Conservation (phyloP, 805 yeast species). For the Ogataea zsoltii region DNA sequence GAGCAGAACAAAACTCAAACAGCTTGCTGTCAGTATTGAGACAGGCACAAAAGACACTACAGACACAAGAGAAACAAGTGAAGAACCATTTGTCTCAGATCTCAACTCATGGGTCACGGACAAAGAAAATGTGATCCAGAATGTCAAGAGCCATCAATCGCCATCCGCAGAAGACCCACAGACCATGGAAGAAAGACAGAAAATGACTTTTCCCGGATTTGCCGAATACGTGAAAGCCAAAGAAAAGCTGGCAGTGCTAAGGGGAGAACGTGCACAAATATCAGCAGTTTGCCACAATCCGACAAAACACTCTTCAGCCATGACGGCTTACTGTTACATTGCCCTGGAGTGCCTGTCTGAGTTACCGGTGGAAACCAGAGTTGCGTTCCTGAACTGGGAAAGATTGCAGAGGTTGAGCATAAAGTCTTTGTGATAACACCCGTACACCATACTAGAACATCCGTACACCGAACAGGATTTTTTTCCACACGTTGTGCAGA, state of each 20-base stretch:
- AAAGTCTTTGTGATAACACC: constrained; percentile 1
- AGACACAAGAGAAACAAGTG: background rate
- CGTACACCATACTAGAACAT: constrained; percentile 5
- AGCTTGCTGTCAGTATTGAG: constrained; percentile 3
- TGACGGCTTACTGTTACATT: background rate
- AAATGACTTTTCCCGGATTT: background rate
- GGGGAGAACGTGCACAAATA: background rate
- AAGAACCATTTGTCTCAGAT: background rate
- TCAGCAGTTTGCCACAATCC: constrained; percentile 8
- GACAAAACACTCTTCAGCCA: background rate
- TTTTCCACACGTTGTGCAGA: background rate
- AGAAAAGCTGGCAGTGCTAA: constrained; percentile 1
- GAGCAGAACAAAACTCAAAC: constrained; percentile 5
- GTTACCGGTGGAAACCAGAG: background rate
- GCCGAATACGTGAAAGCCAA: background rate
- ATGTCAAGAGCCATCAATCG: too few species aligned
- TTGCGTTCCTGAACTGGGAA: constrained; percentile 6
- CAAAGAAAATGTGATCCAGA: background rate
- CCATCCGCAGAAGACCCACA: too few species aligned
- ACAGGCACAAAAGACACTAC: background rate
- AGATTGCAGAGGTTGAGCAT: background rate
- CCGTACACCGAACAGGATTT: constrained; percentile 5
- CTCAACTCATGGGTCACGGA: background rate
- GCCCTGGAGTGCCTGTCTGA: constrained; percentile 1
- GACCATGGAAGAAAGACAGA: too few species aligned